phyloP scores from a whole-genome alignment of 495 filamentous ascomycete genomes.

The Neurospora hispaniola region DNA sequence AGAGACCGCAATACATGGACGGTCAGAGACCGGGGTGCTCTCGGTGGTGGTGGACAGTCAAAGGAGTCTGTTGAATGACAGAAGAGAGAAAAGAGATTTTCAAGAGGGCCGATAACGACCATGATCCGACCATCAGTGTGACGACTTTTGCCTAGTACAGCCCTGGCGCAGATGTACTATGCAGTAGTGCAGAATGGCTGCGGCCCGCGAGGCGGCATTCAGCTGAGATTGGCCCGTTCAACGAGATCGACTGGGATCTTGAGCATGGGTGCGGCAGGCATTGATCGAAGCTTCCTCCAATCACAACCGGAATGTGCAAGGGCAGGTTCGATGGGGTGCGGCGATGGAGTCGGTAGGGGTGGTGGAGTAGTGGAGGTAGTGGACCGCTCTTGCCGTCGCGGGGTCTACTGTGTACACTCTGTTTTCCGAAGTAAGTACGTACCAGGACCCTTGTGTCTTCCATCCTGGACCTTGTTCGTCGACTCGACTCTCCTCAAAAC shows the following conservation, averaged over 20 bases:
- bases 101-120: slow-evolving; percentile 13
- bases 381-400: neutral
- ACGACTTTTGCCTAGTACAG: slow-evolving; percentile 24
- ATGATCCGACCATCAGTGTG: slow-evolving; percentile 24
- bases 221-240: slow-evolving; percentile 28
- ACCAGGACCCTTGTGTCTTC: neutral
- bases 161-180: slow-evolving; percentile 12
- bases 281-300: slow-evolving; percentile 23
- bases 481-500: neutral
- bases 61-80: neutral
- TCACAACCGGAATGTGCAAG: slow-evolving; percentile 3
- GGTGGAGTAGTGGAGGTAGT: neutral
- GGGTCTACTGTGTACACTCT: neutral
- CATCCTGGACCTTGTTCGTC: neutral
- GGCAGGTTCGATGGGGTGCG: neutral
- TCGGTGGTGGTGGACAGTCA: slow-evolving; percentile 3
- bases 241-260: slow-evolving; percentile 19
- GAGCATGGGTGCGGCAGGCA: slow-evolving; percentile 16
- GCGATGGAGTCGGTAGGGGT: neutral
- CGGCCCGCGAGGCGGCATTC: slow-evolving; percentile 26
- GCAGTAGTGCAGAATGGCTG: slow-evolving; percentile 19
- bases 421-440: neutral
- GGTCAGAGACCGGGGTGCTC: neutral
- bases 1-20: slow-evolving; percentile 5
- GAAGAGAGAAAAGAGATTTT: slow-evolving; percentile 3